Conservation (phyloP, 768 basidiomycete species). For the Artomyces pyxidatus region DNA sequence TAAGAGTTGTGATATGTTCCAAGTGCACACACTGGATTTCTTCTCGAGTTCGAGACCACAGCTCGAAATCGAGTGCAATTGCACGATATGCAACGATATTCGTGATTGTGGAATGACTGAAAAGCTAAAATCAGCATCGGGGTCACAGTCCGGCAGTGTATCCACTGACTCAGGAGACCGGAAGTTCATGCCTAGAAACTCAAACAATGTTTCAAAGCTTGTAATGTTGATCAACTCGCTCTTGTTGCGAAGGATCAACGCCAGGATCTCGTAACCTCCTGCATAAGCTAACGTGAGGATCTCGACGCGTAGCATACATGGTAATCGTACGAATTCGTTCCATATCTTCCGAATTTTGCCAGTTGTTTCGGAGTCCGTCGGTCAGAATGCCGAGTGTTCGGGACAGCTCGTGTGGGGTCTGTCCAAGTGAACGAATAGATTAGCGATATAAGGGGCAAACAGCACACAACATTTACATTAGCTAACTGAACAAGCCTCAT, state of each 20-base stretch:
- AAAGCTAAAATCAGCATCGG: background rate
- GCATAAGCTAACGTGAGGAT: too few species aligned
- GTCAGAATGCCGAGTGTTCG: constrained; percentile 62
- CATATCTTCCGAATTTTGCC: constrained; percentile 95
- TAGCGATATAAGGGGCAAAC: background rate
- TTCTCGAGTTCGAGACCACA: constrained; percentile 67
- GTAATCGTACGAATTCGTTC: constrained; percentile 70
- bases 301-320: background rate
- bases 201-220: constrained; percentile 75
- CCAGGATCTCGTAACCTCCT: constrained; percentile 88
- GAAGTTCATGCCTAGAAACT: constrained; percentile 81
- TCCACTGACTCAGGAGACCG: constrained; percentile 66
- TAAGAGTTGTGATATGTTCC: constrained; percentile 72
- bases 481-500: constrained; percentile 73
- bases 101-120: constrained; percentile 71
- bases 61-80: constrained; percentile 82
- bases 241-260: constrained; percentile 65
- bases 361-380: constrained; percentile 74
- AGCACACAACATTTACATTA: constrained; percentile 35
- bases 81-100: constrained; percentile 77
- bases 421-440: background rate
- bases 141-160: background rate
- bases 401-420: constrained; percentile 76
- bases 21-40: constrained; percentile 77
- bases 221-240: constrained; percentile 69